Evolutionary conservation across 768 basidiomycete genomes (phyloP).

Genomic region (Hericium coralloides): DNA sequence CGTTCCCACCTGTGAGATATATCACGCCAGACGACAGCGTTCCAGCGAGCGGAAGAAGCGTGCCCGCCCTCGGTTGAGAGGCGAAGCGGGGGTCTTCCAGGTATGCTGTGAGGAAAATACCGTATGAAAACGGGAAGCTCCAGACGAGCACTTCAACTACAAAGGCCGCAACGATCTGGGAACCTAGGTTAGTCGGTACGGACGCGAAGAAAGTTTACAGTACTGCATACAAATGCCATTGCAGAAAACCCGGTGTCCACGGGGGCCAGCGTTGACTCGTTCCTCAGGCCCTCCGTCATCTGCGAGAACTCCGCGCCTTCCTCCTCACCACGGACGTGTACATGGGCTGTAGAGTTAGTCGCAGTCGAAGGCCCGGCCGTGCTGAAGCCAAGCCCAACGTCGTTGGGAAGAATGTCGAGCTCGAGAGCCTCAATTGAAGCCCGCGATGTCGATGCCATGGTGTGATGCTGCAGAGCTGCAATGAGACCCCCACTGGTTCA

Average conservation of each 20-base stretch:
- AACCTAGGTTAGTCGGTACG: not conserved
- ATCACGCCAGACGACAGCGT: constrained; percentile 15
- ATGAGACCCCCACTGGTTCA: not conserved
- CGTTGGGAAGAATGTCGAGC: not conserved
- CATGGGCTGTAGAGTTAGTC: not conserved
- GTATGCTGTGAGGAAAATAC: constrained; percentile 21
- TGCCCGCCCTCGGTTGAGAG: constrained; percentile 11
- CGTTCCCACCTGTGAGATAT: constrained; percentile 9
- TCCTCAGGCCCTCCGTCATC: no score
- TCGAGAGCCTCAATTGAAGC: not conserved
- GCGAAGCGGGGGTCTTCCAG: constrained; percentile 15
- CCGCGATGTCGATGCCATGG: no score
- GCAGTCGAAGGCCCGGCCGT: not conserved
- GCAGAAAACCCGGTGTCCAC: not conserved
- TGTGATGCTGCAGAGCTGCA: not conserved
- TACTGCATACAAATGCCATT: not conserved
- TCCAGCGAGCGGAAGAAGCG: constrained; percentile 18
- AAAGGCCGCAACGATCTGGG: constrained; percentile 10
- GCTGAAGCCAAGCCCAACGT: not conserved
- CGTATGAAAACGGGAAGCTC: constrained; percentile 21
- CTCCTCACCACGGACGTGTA: not conserved
- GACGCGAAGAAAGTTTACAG: not conserved
- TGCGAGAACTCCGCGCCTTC: no score
- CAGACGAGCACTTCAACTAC: constrained; percentile 21
- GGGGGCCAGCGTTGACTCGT: not conserved